These are phyloP conservation scores for Wickerhamomyces silvicola DNA, from an alignment of 805 yeast species.

Conservation along the genomic window DNA sequence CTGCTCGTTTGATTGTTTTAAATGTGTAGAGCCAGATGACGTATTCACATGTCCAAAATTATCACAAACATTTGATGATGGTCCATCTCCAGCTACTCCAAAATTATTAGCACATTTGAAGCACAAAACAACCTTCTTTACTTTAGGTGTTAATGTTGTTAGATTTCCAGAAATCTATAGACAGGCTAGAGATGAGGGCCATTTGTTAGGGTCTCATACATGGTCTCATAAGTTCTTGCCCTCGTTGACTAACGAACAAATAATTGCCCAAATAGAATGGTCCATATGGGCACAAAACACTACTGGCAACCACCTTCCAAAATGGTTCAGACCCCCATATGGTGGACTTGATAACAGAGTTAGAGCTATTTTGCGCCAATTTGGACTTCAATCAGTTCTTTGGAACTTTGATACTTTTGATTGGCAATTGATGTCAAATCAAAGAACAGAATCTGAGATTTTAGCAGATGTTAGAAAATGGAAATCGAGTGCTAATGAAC, in stretches of 20 bases:
- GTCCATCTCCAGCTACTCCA: conserved; percentile 74
- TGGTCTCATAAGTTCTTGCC: conserved; percentile 92
- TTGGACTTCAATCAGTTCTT: conserved; percentile 80
- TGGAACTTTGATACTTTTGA: conserved; percentile 94
- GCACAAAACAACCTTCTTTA: conserved; percentile 70
- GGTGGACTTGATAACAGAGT: conserved; percentile 91
- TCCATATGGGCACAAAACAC: conserved; percentile 98
- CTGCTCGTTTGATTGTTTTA: conserved; percentile 84
- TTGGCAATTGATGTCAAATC: conserved; percentile 64
- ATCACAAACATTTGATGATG: conserved; percentile 92
- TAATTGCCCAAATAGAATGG: conserved; percentile 91
- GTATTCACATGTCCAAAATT: conserved; percentile 65
- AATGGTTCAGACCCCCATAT: conserved; percentile 94
- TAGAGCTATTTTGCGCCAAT: conserved; percentile 68
- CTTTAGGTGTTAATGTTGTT: conserved; percentile 76
- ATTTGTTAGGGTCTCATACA: conserved; percentile 80
- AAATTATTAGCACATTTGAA: conserved; percentile 48
- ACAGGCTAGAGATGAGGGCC: conserved; percentile 54
- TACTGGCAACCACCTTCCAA: conserved; percentile 78
- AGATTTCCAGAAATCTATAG: conserved; percentile 68
- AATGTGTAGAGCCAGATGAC: conserved; percentile 74
- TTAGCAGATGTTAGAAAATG: conserved; percentile 50
- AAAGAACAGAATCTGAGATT: conserved; percentile 48
- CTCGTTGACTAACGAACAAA: conserved; percentile 64
- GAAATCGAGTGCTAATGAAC: conserved; percentile 26